Evolutionary conservation across 768 basidiomycete genomes (phyloP).

Genomic region (Leccinellum luteum): DNA sequence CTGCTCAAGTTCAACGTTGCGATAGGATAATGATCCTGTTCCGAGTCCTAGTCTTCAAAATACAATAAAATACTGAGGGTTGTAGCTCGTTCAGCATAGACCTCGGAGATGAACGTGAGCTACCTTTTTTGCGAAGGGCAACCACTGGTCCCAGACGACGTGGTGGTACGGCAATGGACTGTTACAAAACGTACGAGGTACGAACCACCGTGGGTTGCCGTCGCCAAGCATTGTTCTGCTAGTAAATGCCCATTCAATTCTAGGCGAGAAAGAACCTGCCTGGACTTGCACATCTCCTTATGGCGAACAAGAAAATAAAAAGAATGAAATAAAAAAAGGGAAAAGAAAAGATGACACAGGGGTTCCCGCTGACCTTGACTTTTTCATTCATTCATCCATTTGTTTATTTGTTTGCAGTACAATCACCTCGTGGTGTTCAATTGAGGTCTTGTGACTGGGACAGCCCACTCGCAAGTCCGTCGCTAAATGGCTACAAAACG

Average conservation of each 20-base stretch:
- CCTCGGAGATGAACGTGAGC: constrained; percentile 18
- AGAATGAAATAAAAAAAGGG: not conserved
- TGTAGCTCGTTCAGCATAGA: not conserved
- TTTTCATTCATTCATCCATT: not conserved
- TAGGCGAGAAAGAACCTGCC: not conserved
- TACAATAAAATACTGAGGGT: not conserved
- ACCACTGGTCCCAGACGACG: not conserved
- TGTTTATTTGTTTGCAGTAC: not conserved
- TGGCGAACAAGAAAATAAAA: not conserved
- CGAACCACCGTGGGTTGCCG: not conserved
- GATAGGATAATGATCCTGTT: not conserved
- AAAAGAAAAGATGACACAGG: not conserved
- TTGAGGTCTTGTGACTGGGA: not conserved
- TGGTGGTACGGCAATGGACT: not conserved
- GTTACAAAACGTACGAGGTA: not conserved
- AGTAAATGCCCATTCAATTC: not conserved
- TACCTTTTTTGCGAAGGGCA: not conserved
- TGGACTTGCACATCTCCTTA: not conserved
- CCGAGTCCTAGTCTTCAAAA: not conserved
- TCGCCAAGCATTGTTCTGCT: not conserved
- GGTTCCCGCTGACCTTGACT: not conserved
- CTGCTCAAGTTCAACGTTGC: not conserved
- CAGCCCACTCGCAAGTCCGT: not conserved
- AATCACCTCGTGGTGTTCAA: not conserved
- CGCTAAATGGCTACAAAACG: not conserved